Evolutionary conservation across 202 grass and related monocot species (phyloP), one percentile per base, ranked within the genome.

Genomic region (Elaeis oleifera): DNA sequence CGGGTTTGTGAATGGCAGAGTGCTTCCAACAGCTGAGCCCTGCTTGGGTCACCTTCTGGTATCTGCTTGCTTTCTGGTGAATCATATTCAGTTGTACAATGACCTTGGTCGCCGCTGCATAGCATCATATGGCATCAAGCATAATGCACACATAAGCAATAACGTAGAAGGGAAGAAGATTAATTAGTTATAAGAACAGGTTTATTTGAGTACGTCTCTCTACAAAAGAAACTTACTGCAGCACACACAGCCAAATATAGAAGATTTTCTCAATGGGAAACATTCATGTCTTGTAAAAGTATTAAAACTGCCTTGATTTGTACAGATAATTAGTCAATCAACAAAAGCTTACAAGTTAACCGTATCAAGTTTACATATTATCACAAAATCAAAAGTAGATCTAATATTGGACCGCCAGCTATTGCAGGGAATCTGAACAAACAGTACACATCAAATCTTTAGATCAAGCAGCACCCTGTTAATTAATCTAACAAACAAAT

Each of bases 1-100:
- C 86, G 90, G 22, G 90, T 90, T 50, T 95, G 90, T 4, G 90
- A 95, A 62, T 90, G 90, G 17, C 83, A 79, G 59, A 95, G 83
- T 4, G 90, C 90, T 0, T 95, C 90, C 58, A 95, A 16, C 25
- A 95, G 68, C 58, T 82, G 79, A 20, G 74, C 58, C 68, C 90
- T 79, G 31, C 53, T 54, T 13, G 15, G 36, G 18, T 68, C 81
- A 61, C 28, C 84, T 32, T 75, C 70, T 56, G 77, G 64, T 64
- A 71, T 6, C 19, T 53, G 66, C 4, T 84, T 78, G 53, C 26
- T 65, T 25, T 72, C 71, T 54, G 66, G 58, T 49, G 65, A 58
- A 32, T 66, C 67, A 24, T 56, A 23, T 0, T 23, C 20, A 26
- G 56, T 76, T 62, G 55, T 65, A 64, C 51, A 66, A 53, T 74